Evolutionary conservation across 192 early-diverging fungal species (phyloP), one percentile per base, ranked within the genome.

Genomic region (Geranomyces michiganensis): DNA sequence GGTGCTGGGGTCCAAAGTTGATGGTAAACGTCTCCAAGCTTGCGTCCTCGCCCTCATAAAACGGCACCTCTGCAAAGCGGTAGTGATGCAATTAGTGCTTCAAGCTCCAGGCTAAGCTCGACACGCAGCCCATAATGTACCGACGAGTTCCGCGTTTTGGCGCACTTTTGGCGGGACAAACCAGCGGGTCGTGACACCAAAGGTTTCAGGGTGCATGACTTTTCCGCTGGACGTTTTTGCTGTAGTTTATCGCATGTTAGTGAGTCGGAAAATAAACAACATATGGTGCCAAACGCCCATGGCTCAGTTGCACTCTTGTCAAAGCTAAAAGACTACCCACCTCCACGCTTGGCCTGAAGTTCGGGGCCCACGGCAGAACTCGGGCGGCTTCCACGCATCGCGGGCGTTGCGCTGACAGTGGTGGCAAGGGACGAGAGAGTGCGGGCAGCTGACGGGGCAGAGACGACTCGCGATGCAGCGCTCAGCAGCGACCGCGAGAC

Each of bases 1-100:
- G 97, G 84, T 99, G 97, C 84, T 99, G 97, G 26, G 97, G 97
- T 43, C 97, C 97, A 84, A 99, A 99, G 86, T 99, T 99, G 82
- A 99, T 87, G 44, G 97, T 99, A 83, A 92, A 99, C 49, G 88
- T 89, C 73, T 91, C 90, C 32, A 92, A 67, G 5, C 43, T 74
- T 22, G 80, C 60, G 60, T 84, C 86, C 53, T 80, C 78, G 32
- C 68, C 76, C 55, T 80, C 81, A 62, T 73, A 72, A 30, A 68
- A 59, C 0, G 81, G 81, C 15, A 86, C 73, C 63, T 78, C 79
- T 83, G 59, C 56, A n/a, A 22, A 56, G 31, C 58, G 29, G 19
- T 27, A 29, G 30, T 5, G 17, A 27, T 8, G 29, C 27, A n/a
- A 21, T 4, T 15, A 22, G 13, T 8, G 51, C 12, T n/a, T n/a